A percentile compares a stretch with the other conserved stretches of the same genome.
Evolutionary conservation across 139 green algal species (phyloP).

Genomic region (Dunaliella sp.): DNA sequence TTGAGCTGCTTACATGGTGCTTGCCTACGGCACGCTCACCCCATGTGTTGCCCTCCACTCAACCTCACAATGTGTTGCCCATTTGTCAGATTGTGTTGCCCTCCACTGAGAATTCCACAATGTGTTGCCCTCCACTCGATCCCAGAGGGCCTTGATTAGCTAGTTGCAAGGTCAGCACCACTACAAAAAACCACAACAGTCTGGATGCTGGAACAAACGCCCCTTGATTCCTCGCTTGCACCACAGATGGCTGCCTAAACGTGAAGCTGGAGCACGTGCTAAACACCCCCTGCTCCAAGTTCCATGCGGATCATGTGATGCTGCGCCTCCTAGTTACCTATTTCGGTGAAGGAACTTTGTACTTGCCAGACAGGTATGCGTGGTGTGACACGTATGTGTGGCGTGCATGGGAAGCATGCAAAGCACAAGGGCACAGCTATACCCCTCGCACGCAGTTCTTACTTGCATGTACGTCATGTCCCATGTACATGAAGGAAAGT

Average conservation of each 20-base stretch:
- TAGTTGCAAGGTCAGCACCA: no score
- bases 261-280: constrained; percentile 45
- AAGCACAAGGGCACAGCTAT: no score
- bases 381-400: no score
- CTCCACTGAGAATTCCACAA: background rate
- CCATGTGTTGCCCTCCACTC: no score
- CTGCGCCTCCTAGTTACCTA: constrained; percentile 42
- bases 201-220: no score
- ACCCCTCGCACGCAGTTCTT: background rate
- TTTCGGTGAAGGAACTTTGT: constrained; percentile 36
- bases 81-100: background rate
- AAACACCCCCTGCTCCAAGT: constrained; percentile 37
- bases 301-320: constrained; percentile 46
- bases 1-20: no score
- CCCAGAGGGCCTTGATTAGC: no score
- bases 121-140: no score
- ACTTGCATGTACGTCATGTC: background rate
- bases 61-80: background rate
- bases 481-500: background rate
- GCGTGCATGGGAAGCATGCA: no score
- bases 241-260: background rate
- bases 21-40: no score
- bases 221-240: background rate
- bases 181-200: no score
- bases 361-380: constrained; percentile 46